A percentile compares a stretch with the other conserved stretches of the same genome.
These are phyloP conservation scores for Lizonia empirigonia DNA, from an alignment of 2,329 filamentous ascomycete genomes.

Conservation along the genomic window DNA sequence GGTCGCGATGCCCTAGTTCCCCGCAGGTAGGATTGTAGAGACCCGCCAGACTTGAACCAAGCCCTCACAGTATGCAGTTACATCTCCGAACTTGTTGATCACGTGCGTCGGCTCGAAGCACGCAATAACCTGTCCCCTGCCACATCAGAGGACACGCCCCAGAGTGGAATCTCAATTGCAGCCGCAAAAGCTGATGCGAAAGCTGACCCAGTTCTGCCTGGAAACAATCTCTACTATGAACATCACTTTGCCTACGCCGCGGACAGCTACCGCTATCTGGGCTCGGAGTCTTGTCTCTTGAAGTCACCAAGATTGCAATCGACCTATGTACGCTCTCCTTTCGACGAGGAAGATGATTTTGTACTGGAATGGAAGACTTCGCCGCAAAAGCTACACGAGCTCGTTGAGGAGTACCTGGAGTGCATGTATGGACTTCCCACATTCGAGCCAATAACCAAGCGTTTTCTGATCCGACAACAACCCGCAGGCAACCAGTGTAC, in stretches of 20 bases:
- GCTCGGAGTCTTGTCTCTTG: constrained; percentile 42
- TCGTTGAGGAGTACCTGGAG: constrained; percentile 39
- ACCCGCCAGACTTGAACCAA: not conserved
- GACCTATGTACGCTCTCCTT: constrained; percentile 20
- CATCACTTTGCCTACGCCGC: constrained; percentile 44
- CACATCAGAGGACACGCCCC: constrained; percentile 21
- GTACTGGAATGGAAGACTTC: constrained; percentile 31
- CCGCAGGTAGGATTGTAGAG: constrained; percentile 30
- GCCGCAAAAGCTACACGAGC: constrained; percentile 34
- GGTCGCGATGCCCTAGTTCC: constrained; percentile 39
- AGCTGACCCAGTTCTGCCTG: constrained; percentile 23
- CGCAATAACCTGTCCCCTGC: constrained; percentile 28
- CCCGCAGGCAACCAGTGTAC: constrained; percentile 30
- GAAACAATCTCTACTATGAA: constrained; percentile 28
- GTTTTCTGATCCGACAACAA: not conserved
- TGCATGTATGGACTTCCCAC: constrained; percentile 24
- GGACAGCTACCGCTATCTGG: constrained; percentile 44
- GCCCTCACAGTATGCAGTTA: constrained; percentile 29
- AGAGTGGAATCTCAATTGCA: constrained; percentile 12
- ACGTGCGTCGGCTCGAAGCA: constrained; percentile 38
- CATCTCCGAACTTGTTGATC: constrained; percentile 44
- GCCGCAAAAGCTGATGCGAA: constrained; percentile 25
- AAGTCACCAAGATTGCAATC: constrained; percentile 38
- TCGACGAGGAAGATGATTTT: constrained; percentile 35
- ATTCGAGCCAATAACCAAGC: not conserved